phyloP scores from a whole-genome alignment of 1,139 yeast species.

The Nematodospora anomalae region DNA sequence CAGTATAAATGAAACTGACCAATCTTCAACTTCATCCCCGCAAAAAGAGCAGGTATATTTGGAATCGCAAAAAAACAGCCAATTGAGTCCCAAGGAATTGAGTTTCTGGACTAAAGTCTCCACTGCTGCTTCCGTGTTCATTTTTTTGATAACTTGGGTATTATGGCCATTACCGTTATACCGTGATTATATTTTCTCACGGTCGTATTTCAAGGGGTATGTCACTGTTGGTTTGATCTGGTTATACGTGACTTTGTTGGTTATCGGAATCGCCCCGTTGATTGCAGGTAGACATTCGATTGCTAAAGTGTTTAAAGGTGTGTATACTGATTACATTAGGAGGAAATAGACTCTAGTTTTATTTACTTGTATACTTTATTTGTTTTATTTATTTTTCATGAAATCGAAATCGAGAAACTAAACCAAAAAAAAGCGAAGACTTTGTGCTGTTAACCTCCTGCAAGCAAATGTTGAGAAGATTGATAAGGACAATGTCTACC shows the following conservation, averaged over 20 bases:
- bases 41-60: background rate
- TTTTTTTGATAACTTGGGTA: conserved; percentile 36
- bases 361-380: too few relatives aligned
- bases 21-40: background rate
- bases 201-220: conserved; percentile 43
- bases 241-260: conserved; percentile 31
- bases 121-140: conserved; percentile 26
- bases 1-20: conserved; percentile 7
- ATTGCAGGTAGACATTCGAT: conserved; percentile 35
- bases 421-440: background rate
- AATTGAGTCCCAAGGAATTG: conserved; percentile 16
- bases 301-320: conserved; percentile 23
- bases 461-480: conserved; percentile 14
- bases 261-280: conserved; percentile 40
- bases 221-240: conserved; percentile 39
- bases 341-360: conserved; percentile 7
- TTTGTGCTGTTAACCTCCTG: background rate
- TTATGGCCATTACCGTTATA: conserved; percentile 50
- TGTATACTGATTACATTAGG: conserved; percentile 20
- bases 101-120: conserved; percentile 29
- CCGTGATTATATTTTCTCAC: conserved; percentile 42
- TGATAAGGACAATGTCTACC: conserved; percentile 14
- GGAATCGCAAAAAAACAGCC: conserved; percentile 9
- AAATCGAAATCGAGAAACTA: too few relatives aligned
- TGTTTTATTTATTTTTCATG: background rate